These are phyloP conservation scores for Venturia asperata DNA, from an alignment of 2,329 filamentous ascomycete genomes.

Conservation along the genomic window DNA sequence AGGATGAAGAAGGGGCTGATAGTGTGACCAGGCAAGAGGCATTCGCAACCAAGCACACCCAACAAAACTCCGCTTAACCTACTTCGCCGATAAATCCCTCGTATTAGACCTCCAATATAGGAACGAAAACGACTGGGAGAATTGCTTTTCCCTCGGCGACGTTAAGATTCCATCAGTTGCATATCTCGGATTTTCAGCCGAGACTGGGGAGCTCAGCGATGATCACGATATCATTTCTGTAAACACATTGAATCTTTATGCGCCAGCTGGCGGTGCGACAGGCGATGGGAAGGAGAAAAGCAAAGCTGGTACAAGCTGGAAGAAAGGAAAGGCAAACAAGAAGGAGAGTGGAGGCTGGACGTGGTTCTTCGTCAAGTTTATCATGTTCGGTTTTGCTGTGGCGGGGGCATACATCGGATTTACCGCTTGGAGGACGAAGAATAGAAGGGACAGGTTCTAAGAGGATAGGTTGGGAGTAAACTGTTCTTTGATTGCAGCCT, in stretches of 20 bases:
- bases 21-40: constrained; percentile 58
- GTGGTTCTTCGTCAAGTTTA: constrained; percentile 73
- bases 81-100: constrained; percentile 92
- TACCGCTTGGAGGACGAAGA: constrained; percentile 68
- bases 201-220: constrained; percentile 93
- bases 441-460: constrained; percentile 41
- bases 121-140: constrained; percentile 75
- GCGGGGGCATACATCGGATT: constrained; percentile 78
- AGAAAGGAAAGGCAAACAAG: constrained; percentile 37
- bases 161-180: constrained; percentile 68
- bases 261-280: constrained; percentile 37
- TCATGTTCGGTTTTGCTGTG: constrained; percentile 64
- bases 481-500: not conserved
- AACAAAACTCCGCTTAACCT: constrained; percentile 82
- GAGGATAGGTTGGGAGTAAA: not conserved
- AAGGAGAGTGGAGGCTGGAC: constrained; percentile 50
- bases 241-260: constrained; percentile 82
- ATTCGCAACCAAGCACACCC: constrained; percentile 67
- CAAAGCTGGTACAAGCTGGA: constrained; percentile 28
- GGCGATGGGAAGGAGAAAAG: constrained; percentile 26
- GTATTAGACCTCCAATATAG: constrained; percentile 93
- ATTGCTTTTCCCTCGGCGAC: constrained; percentile 67
- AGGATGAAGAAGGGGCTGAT: constrained; percentile 18
- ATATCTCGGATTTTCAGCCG: constrained; percentile 63
- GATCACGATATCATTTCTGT: constrained; percentile 95